Percentiles rank a stretch among this genome's conserved stretches.
Evolutionary conservation across 176 grass and related monocot genomes (phyloP).

Genomic region (Ensete ventricosum): DNA sequence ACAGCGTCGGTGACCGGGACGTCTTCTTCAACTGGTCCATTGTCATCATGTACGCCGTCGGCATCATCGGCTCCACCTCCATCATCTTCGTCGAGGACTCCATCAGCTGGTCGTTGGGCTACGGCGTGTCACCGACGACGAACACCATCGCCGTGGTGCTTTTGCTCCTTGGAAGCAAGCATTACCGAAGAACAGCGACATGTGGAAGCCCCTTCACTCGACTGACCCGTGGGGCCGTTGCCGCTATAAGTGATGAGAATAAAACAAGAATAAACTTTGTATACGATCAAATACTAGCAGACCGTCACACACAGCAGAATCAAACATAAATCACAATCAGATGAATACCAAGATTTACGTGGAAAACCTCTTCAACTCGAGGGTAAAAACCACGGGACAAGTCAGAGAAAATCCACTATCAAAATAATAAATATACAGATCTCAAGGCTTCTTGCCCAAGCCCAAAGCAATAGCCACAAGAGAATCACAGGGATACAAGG

Average conservation of each 20-base stretch:
- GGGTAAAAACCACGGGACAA: too few species aligned
- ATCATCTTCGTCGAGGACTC: slow-evolving; percentile 14
- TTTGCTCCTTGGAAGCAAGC: neutral
- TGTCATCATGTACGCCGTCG: neutral
- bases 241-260: slow-evolving; percentile 4
- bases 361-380: too few species aligned
- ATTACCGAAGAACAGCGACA: neutral
- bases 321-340: too few species aligned
- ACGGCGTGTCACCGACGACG: neutral
- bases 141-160: neutral
- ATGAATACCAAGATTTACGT: too few species aligned
- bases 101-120: slow-evolving; percentile 14
- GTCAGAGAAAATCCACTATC: too few species aligned
- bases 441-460: too few species aligned
- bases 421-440: too few species aligned
- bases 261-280: too few species aligned
- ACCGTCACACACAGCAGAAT: too few species aligned
- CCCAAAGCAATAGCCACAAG: too few species aligned
- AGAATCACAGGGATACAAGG: too few species aligned
- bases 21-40: slow-evolving; percentile 24
- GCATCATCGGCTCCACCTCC: neutral
- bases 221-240: neutral
- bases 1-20: neutral
- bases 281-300: too few species aligned
- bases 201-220: slow-evolving; percentile 14